Percentiles rank a stretch among this genome's conserved stretches.
Conservation (phyloP, 2,329 filamentous ascomycete genomes). For the Pestalotiopsis sp. region DNA sequence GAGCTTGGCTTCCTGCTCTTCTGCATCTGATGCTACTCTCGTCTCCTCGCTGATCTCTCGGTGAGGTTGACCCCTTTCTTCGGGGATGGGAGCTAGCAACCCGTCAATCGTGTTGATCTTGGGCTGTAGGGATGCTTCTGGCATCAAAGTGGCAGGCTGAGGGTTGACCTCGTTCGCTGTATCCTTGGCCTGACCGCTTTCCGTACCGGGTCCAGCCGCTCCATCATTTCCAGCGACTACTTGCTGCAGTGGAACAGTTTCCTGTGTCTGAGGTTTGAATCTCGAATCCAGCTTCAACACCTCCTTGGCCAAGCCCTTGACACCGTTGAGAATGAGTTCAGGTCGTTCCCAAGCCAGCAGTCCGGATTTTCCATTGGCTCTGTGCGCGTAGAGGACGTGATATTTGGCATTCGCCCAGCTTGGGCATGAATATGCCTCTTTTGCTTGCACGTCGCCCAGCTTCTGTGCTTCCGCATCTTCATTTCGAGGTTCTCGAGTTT, state of each 20-base stretch:
- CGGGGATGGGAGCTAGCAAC: constrained; percentile 22
- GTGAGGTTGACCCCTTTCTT: constrained; percentile 22
- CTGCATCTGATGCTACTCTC: constrained; percentile 10
- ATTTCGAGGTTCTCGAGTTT: not conserved
- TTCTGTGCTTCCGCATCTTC: not conserved
- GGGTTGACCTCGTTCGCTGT: constrained; percentile 9
- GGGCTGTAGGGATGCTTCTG: not conserved
- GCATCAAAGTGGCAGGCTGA: not conserved
- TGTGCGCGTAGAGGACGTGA: constrained; percentile 42
- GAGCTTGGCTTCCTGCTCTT: constrained; percentile 12
- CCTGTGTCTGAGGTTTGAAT: constrained; percentile 29
- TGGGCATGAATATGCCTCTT: constrained; percentile 43
- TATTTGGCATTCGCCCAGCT: constrained; percentile 49
- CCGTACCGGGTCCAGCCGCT: constrained; percentile 4
- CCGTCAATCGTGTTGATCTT: constrained; percentile 6
- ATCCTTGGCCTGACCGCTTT: constrained; percentile 6
- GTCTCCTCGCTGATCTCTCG: constrained; percentile 31
- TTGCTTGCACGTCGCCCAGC: not conserved
- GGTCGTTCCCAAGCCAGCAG: constrained; percentile 52
- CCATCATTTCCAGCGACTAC: constrained; percentile 24
- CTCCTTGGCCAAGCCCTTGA: constrained; percentile 40
- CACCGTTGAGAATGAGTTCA: constrained; percentile 44
- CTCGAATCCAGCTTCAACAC: constrained; percentile 39
- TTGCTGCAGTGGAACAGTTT: constrained; percentile 33
- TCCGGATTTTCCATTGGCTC: constrained; percentile 41